These are phyloP conservation scores for Tephrocybe sp. DNA, from an alignment of 768 basidiomycete species.

Conservation along the genomic window DNA sequence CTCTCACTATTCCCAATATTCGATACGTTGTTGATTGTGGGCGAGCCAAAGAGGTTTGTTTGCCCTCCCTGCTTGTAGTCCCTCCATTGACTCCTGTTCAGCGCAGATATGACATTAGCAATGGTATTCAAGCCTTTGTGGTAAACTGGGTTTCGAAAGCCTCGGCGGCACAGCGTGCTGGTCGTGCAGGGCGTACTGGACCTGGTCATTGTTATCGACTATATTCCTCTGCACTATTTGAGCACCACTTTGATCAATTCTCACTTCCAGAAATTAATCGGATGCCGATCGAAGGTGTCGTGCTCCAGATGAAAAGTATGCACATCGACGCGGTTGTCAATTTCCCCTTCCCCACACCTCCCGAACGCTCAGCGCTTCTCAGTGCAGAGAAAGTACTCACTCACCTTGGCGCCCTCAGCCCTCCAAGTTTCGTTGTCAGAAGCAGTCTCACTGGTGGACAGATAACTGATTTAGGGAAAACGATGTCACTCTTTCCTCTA, in stretches of 20 bases:
- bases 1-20: conserved; percentile 94
- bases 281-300: conserved; percentile 94
- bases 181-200: conserved; percentile 95
- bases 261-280: conserved; percentile 89
- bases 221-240: conserved; percentile 93
- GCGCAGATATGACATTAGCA: conserved; percentile 80
- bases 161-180: conserved; percentile 90
- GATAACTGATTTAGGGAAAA: conserved; percentile 87
- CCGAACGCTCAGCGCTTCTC: conserved; percentile 69
- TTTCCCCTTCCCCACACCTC: conserved; percentile 98
- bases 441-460: conserved; percentile 36
- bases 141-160: conserved; percentile 95
- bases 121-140: conserved; percentile 88
- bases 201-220: conserved; percentile 98
- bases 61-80: background rate
- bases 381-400: conserved; percentile 81
- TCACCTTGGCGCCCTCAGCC: conserved; percentile 78
- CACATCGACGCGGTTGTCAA: conserved; percentile 95
- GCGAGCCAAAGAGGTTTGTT: conserved; percentile 82
- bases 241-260: conserved; percentile 88
- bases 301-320: conserved; percentile 99
- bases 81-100: conserved; percentile 23
- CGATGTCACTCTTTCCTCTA: conserved; percentile 93
- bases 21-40: conserved; percentile 98
- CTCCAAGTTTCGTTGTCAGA: conserved; percentile 22